These are phyloP conservation scores for Claviceps sorghi DNA, from an alignment of 2,329 filamentous ascomycete genomes.

Conservation along the genomic window DNA sequence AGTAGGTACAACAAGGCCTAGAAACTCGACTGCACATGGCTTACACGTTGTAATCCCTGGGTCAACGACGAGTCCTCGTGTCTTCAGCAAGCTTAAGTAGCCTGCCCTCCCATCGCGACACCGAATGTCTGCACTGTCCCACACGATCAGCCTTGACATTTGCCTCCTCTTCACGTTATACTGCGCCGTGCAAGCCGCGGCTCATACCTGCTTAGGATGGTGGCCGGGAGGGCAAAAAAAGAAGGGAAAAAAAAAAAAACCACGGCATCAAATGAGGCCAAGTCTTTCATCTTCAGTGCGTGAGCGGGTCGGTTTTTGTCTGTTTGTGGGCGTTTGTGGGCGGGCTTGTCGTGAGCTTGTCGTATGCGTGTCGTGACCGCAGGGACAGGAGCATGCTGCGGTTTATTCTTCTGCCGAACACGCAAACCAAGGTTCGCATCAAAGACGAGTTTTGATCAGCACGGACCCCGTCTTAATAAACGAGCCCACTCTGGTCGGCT, in stretches of 20 bases:
- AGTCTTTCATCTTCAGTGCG: background rate
- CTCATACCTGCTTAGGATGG: slow-evolving; percentile 3
- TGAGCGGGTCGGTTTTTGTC: too few species aligned
- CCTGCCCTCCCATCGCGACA: background rate
- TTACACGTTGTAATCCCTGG: background rate
- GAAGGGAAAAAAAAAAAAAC: too few species aligned
- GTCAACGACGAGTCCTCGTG: background rate
- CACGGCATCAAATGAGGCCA: background rate
- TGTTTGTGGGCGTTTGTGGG: too few species aligned
- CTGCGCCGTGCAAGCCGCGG: background rate
- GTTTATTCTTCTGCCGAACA: background rate
- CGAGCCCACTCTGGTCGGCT: slow-evolving; percentile 12
- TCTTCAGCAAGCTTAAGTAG: background rate
- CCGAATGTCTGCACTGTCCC: background rate
- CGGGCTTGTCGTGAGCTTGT: background rate
- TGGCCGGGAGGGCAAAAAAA: slow-evolving; percentile 4
- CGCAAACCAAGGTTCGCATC: background rate
- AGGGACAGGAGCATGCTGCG: background rate
- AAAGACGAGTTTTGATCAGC: background rate
- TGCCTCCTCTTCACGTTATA: background rate
- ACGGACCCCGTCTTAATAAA: background rate
- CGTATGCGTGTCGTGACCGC: slow-evolving; percentile 1
- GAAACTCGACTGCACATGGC: background rate
- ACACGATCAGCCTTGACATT: background rate
- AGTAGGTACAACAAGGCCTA: background rate